Evolutionary conservation across 2,329 filamentous ascomycete species (phyloP), one percentile per base, ranked within the genome.

Genomic region (Cercospora zeae-maydis): DNA sequence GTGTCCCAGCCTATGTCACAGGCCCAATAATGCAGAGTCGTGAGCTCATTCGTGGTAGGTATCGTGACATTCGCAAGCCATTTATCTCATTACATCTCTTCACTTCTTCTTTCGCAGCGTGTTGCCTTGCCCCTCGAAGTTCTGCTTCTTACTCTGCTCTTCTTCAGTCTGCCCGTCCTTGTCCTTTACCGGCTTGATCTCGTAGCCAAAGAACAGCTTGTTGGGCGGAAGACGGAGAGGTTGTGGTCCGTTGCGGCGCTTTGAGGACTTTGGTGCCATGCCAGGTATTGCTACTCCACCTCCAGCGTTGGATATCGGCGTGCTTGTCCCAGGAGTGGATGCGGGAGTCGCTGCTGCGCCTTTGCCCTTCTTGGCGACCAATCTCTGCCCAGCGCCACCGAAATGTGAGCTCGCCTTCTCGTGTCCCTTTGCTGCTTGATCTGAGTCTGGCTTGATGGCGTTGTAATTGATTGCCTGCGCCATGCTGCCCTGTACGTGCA

Each of bases 401-500:
- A 98, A 98, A 75, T 95, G 89, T 1, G 91, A 93, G 0, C 88
- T 85, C 1, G 84, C 82, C 4, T 86, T 85, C 69, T 82, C 83
- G 10, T 85, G 85, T 37, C 86, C 86, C 8, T 82, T 81, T 5
- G 85, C 85, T 13, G 86, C 87, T 13, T 87, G 83, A 1, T 83
- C 85, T 6, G 91, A 84, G 3, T 87, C 87, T 0, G 95, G 93
- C 0, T 92, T 91, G 69, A 99, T 96, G 33, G 92, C 86, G 58
- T 87, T 85, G 78, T 98, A 99, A 81, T 97, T 97, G 81, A 99
- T 98, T n/a, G 92, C 86, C 72, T 96, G 92, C 0, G 95, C 93
- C 95, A 99, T 99, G 64, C 88, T 93, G 10, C 95, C 95, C 71
- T 96, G 91, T 65, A 83, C 86, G 76, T 96, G 92, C 24, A 97